Evolutionary conservation across 1,284 basidiomycete genomes (phyloP), one percentile per base, ranked within the genome.

Genomic region (Rugosomyces carneus): DNA sequence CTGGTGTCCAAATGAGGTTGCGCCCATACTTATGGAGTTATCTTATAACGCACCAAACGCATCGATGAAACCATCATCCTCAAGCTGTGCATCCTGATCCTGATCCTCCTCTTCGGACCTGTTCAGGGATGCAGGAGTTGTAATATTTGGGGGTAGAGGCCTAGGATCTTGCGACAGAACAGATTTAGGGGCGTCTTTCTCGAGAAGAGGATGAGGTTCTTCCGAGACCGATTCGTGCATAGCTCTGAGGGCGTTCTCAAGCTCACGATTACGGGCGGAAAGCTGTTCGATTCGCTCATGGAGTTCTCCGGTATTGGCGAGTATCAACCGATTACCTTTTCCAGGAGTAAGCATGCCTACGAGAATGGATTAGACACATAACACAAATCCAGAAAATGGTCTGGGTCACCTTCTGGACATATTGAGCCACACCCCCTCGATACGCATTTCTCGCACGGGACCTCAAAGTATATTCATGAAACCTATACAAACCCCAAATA

Each of bases 391-490:
- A 48, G 23, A 27, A 31, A 35, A 42, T 20, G 39, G 40, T 3
- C 23, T 40, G 21, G 31, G 42, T 24, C 15, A 53, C 83, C 84
- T 50, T 81, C 78, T 20, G 84, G 84, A 61, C 84, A 87, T 48
- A 86, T 81, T 20, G 74, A 66, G 35, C 75, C 78, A 53, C 82
- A 86, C 40, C 84, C 84, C 53, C 83, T 69, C 51, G 79, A 79
- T 31, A 73, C 72, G 59, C 83, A 86, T 54, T 78, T 85, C 62
- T 80, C 79, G 62, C 83, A 86, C 16, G 84, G 84, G 40, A 84
- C 71, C 78, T 85, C 53, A 13, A 21, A 32, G 9, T 13, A 15
- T n/a, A 6, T n/a, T 19, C 6, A 13, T 39, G n/a, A n/a, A n/a
- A n/a, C n/a, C 40, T 26, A n/a, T 5, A 6, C 19, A 9, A 16